These are phyloP conservation scores for Medicago truncatula DNA, from an alignment of 306 rosid species.

Conservation along the genomic window DNA sequence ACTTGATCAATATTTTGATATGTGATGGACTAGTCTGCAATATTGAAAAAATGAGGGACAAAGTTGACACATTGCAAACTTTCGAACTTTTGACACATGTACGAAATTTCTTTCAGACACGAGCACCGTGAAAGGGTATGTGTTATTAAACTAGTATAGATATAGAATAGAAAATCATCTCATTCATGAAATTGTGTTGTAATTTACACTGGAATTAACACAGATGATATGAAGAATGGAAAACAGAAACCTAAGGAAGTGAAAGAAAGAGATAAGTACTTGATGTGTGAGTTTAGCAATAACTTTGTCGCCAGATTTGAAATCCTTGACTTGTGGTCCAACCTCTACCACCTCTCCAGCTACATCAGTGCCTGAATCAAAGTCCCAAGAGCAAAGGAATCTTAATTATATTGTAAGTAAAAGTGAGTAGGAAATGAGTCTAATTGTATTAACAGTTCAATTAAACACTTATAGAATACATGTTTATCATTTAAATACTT, in stretches of 20 bases:
- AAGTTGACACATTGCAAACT: background rate
- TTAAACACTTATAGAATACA: background rate
- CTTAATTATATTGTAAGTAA: background rate
- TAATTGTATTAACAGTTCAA: background rate
- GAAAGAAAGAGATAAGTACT: constrained; percentile 45
- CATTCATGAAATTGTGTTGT: background rate
- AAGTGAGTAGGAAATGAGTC: background rate
- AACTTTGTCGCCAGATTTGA: constrained; percentile 74
- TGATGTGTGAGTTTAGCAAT: constrained; percentile 49
- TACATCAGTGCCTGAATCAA: constrained; percentile 58
- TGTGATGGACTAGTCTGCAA: background rate
- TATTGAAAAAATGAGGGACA: background rate
- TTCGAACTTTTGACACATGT: no score
- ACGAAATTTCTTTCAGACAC: no score
- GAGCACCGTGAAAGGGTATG: no score
- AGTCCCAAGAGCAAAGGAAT: background rate
- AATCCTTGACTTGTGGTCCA: constrained; percentile 61
- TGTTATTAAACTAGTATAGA: background rate
- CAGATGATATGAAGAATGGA: background rate
- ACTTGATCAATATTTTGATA: background rate
- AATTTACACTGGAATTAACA: background rate
- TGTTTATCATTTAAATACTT: no score
- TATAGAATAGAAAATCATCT: background rate
- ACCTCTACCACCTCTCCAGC: constrained; percentile 68
- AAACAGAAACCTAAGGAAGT: background rate